Percentiles rank a stretch among this genome's conserved stretches.
Conservation (phyloP, 257 asterid species). For the Fraxinus anomala region DNA sequence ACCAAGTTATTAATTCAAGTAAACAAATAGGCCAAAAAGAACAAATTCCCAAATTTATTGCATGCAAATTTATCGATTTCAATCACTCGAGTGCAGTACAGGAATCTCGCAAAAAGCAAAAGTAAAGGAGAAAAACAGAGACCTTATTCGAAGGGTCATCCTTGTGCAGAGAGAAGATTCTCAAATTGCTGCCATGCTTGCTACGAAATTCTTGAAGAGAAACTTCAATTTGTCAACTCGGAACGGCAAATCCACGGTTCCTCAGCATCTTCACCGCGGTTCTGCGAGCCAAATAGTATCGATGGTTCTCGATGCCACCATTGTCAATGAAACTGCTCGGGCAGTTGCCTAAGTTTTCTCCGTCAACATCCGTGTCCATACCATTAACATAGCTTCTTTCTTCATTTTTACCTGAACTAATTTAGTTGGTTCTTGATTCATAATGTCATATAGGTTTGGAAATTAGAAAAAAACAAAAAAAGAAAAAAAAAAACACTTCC, state of each 20-base stretch:
- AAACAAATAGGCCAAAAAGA: neutral
- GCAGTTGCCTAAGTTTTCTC: slow-evolving; percentile 43
- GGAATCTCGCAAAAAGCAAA: neutral
- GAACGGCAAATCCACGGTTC: slow-evolving; percentile 84
- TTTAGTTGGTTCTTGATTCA: neutral
- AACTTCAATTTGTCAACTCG: slow-evolving; percentile 56
- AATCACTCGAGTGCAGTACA: neutral
- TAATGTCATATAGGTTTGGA: neutral
- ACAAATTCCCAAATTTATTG: neutral
- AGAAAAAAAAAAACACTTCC: no score
- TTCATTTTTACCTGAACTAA: slow-evolving; percentile 22
- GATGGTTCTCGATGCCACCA: slow-evolving; percentile 68
- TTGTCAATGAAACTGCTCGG: slow-evolving; percentile 47
- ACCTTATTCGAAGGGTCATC: slow-evolving; percentile 79
- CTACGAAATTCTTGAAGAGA: slow-evolving; percentile 64
- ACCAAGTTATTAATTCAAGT: neutral
- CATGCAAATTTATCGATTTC: neutral
- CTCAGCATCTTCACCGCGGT: slow-evolving; percentile 85
- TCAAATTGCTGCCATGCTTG: slow-evolving; percentile 48
- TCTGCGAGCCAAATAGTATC: slow-evolving; percentile 79
- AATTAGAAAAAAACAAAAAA: no score
- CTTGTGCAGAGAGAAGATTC: slow-evolving; percentile 62
- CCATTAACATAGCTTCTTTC: slow-evolving; percentile 20
- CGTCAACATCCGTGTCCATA: slow-evolving; percentile 33
- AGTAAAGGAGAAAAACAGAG: neutral